Evolutionary conservation across 2,329 filamentous ascomycete genomes (phyloP), one percentile per base, ranked within the genome.

Genomic region (Diplodia scrobiculata): DNA sequence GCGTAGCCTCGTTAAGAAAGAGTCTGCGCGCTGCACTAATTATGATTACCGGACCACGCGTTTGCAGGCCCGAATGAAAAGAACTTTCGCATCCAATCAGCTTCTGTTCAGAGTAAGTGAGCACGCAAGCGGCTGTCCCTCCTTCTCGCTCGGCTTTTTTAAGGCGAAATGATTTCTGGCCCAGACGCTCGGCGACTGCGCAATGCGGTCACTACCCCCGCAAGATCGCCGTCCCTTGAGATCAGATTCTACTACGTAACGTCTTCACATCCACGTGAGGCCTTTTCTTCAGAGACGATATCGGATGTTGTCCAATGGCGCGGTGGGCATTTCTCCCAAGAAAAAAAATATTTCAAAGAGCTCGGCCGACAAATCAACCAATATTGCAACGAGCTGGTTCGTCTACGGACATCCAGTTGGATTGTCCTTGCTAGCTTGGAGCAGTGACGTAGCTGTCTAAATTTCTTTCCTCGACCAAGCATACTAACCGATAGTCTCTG

Each of bases 151-250:
- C 47, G 45, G 55, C 47, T 41, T 36, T 63, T 38, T 63, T 19
- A 51, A 53, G 27, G 60, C 32, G 48, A 53, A 27, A 63, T 25
- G 29, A 53, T 62, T 50, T 47, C n/a, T 50, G 58, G 58, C 19
- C 58, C 45, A 62, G 58, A 21, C 38, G 45, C 45, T 62, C 58
- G 55, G 58, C 45, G 27, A 50, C 41, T 62, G 58, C 45, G 58
- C 58, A 62, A 62, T 62, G 58, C 58, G 58, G 58, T 62, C 58
- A 62, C 58, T 62, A 45, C 25, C 58, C 58, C 58, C 58, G 58
- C 58, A 62, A 62, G 58, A 62, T 62, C 58, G 48, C 48, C 58
- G 29, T 50, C 41, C 41, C 45, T 62, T n/a, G 29, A 62, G 58
- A 62, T 62, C 58, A 62, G 58, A 62, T 62, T 62, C 36, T 50